phyloP scores from a whole-genome alignment of 768 basidiomycete genomes.

The Russula abietina region DNA sequence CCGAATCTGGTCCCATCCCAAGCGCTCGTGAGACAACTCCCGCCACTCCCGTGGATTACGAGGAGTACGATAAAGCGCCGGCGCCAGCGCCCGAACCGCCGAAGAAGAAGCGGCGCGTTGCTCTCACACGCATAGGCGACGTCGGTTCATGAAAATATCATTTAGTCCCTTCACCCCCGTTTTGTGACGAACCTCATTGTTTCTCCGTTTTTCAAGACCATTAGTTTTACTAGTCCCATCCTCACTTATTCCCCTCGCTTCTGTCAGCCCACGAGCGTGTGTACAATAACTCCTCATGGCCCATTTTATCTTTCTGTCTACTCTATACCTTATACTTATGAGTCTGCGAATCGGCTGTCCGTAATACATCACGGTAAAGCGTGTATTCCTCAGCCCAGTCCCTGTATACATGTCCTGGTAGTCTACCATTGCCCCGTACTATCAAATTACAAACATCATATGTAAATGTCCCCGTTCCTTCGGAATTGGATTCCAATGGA shows the following conservation, averaged over 20 bases:
- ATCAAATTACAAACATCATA: neutral
- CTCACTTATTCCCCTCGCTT: constrained; percentile 7
- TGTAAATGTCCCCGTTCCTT: neutral
- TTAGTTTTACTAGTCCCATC: constrained; percentile 2
- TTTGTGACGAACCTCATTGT: neutral
- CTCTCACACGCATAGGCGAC: constrained; percentile 63
- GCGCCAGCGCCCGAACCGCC: constrained; percentile 52
- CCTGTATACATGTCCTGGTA: constrained; percentile 12
- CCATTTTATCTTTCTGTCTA: neutral
- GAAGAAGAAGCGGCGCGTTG: constrained; percentile 83
- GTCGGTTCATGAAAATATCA: constrained; percentile 18
- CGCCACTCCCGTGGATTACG: constrained; percentile 5
- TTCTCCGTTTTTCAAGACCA: neutral
- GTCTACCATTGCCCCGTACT: neutral
- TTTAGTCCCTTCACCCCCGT: neutral
- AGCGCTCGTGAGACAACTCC: constrained; percentile 3
- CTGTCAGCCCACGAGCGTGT: constrained; percentile 2
- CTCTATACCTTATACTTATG: constrained; percentile 23
- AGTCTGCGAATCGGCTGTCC: neutral
- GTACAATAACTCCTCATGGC: constrained; percentile 11
- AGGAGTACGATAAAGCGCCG: constrained; percentile 27
- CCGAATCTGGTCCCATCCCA: constrained; percentile 26
- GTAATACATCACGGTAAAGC: neutral
- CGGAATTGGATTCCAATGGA: neutral
- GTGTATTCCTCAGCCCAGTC: neutral